Conservation (phyloP, 495 filamentous ascomycete species). For the Aspergillus carlsbadensis region DNA sequence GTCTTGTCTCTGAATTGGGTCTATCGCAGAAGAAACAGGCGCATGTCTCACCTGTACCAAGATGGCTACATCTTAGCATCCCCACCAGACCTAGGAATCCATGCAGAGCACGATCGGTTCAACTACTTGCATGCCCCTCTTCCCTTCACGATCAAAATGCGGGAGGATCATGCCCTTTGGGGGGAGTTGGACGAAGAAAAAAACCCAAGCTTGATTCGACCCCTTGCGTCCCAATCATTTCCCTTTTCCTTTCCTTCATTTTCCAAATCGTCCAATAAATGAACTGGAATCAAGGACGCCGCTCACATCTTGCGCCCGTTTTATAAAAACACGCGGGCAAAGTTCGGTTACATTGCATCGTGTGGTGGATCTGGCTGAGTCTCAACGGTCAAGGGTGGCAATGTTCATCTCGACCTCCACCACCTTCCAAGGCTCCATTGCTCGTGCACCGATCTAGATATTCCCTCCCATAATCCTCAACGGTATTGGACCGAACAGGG, state of each 20-base stretch:
- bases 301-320: conserved; percentile 11
- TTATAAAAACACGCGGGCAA: conserved; percentile 17
- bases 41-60: background rate
- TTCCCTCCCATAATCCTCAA: conserved; percentile 7
- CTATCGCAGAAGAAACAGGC: background rate
- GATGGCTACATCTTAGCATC: too few relatives aligned
- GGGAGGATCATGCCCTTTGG: conserved; percentile 3
- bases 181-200: conserved; percentile 8
- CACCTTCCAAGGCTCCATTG: conserved; percentile 4
- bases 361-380: conserved; percentile 6
- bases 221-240: conserved; percentile 21
- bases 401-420: too few relatives aligned
- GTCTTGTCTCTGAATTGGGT: too few relatives aligned
- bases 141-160: conserved; percentile 7
- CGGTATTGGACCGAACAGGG: conserved; percentile 8
- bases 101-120: conserved; percentile 17
- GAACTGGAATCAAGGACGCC: background rate
- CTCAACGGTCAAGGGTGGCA: conserved; percentile 13
- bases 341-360: conserved; percentile 28
- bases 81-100: background rate
- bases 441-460: conserved; percentile 18
- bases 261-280: conserved; percentile 11
- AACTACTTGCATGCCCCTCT: background rate
- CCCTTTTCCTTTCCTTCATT: conserved; percentile 6
- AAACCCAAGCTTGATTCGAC: conserved; percentile 2